Conservation (phyloP, 495 filamentous ascomycete genomes). For the Xylaria scruposa region DNA sequence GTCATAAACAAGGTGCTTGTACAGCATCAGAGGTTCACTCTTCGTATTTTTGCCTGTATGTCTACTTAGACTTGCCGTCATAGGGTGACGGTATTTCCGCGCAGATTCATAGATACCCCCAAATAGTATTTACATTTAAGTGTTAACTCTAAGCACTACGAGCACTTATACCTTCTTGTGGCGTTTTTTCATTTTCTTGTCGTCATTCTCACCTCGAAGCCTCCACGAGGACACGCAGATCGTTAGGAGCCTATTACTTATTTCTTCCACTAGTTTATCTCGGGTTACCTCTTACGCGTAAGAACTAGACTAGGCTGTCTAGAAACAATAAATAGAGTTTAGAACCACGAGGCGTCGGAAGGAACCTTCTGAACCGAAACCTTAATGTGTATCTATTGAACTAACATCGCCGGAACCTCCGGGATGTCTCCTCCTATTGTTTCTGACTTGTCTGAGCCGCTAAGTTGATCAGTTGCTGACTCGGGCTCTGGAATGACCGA, state of each 20-base stretch:
- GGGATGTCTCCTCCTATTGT: not conserved
- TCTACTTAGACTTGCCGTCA: slow-evolving; percentile 14
- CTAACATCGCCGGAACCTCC: not conserved
- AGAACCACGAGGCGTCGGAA: not conserved
- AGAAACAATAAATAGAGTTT: not conserved
- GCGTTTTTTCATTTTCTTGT: not conserved
- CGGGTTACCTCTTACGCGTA: not conserved
- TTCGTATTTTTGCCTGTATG: slow-evolving; percentile 6
- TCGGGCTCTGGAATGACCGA: not conserved
- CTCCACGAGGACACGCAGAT: not conserved
- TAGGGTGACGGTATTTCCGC: not conserved
- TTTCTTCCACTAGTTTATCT: not conserved
- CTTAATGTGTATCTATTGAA: not conserved
- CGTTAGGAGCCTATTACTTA: not conserved
- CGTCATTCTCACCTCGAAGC: too few relatives aligned
- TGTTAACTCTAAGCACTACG: not conserved
- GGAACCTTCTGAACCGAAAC: not conserved
- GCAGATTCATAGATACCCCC: slow-evolving; percentile 19
- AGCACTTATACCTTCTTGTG: not conserved
- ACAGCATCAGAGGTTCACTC: not conserved
- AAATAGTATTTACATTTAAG: not conserved
- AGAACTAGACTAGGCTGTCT: not conserved
- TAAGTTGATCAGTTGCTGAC: not conserved
- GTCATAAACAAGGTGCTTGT: slow-evolving; percentile 9
- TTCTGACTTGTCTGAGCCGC: not conserved